Evolutionary conservation across 2,329 filamentous ascomycete species (phyloP), one percentile per base, ranked within the genome.

Genomic region (Eutypa lata): DNA sequence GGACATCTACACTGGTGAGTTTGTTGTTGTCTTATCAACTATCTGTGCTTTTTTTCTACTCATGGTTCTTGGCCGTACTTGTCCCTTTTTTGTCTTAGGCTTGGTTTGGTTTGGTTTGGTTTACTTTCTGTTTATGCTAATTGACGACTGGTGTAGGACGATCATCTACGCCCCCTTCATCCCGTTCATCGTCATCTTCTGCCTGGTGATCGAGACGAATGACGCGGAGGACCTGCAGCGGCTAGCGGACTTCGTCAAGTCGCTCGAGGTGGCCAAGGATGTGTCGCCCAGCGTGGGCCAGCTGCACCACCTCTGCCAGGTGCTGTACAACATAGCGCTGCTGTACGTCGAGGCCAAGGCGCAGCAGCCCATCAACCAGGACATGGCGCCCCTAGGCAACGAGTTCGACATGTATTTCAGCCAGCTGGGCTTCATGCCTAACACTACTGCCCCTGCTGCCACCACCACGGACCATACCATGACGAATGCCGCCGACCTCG

Each of bases 271-370:
- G 0, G 75, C 76, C 4, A 73, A 73, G 31, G 71, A 76, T 4
- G 58, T 73, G 2, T 74, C 71, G 1, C 63, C 81, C 51, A 78
- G 79, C 0, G 77, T 81, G 7, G 72, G 75, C 24, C 81, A 81
- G 57, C 70, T 84, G 16, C 76, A 82, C 55, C 80, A 76, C 24
- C 73, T 87, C 14, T 86, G 82, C 56, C 75, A 81, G 46, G 76
- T 84, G 2, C 76, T 87, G 48, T 76, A 80, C 57, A 81, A 74
- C 35, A 78, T 86, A 7, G 82, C 82, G 0, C 73, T 76, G 35
- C 71, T 84, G 4, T 86, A 86, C 57, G 71, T 85, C 16, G 79
- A 84, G 61, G 78, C 80, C 2, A 81, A 80, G 54, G 65, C 72
- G 70, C 57, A 72, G 52, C 66, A 59, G 35, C 63, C 52, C 37